Percentiles rank a stretch among this genome's conserved stretches.
These are phyloP conservation scores for Metarhizium guizhouense DNA, from an alignment of 2,329 filamentous ascomycete genomes.

Conservation along the genomic window DNA sequence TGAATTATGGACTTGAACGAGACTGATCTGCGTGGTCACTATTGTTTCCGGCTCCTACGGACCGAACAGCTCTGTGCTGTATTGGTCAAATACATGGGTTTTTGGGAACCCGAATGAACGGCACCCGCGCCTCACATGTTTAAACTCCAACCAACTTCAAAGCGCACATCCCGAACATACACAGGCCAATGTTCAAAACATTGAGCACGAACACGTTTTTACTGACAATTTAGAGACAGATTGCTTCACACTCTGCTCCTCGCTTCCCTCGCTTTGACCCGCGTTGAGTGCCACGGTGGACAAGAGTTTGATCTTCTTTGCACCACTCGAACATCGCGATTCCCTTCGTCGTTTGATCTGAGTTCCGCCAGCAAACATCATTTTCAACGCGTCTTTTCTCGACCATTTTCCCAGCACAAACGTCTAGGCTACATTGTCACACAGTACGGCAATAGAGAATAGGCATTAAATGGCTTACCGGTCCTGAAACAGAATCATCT, in stretches of 20 bases:
- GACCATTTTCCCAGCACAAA: constrained; percentile 1
- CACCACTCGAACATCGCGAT: constrained; percentile 2
- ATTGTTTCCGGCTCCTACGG: too few relatives aligned
- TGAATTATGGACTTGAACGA: too few relatives aligned
- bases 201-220: neutral
- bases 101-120: too few relatives aligned
- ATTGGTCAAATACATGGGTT: too few relatives aligned
- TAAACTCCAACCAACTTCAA: too few relatives aligned
- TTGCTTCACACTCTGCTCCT: neutral
- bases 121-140: too few relatives aligned
- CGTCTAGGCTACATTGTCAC: constrained; percentile 10
- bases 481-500: constrained; percentile 14
- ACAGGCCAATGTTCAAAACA: neutral
- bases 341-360: neutral
- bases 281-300: neutral
- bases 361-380: neutral
- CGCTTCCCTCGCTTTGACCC: neutral
- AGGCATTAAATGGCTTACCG: constrained; percentile 25
- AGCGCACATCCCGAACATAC: too few relatives aligned
- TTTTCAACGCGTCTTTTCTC: neutral
- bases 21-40: too few relatives aligned
- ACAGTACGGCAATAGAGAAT: constrained; percentile 11
- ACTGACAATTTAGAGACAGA: neutral
- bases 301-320: neutral
- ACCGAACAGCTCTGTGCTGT: too few relatives aligned